A percentile compares a stretch with the other conserved stretches of the same genome.
Evolutionary conservation across 768 basidiomycete genomes (phyloP).

Genomic region (Serendipita indica): DNA sequence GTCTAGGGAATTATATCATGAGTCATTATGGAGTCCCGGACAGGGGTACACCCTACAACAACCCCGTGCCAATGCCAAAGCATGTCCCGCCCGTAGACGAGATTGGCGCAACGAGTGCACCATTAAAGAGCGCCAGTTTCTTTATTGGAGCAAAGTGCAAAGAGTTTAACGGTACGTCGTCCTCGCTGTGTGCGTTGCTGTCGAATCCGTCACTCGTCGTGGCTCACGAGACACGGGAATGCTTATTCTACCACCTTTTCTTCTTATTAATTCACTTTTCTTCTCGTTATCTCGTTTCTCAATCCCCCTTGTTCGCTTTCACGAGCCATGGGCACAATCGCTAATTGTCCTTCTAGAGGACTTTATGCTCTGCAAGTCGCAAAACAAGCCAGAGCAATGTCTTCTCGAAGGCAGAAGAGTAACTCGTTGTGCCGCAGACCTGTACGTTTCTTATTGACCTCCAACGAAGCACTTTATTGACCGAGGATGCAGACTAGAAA

Average conservation of each 20-base stretch:
- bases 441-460: slow-evolving; percentile 41
- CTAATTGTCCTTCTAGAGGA: slow-evolving; percentile 40
- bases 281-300: neutral
- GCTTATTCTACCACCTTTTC: neutral
- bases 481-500: slow-evolving; percentile 62
- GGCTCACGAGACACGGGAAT: neutral
- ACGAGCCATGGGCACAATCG: neutral
- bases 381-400: slow-evolving; percentile 81
- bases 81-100: slow-evolving; percentile 70
- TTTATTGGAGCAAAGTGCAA: slow-evolving; percentile 94
- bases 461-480: too few species aligned
- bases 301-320: too few species aligned
- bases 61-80: slow-evolving; percentile 50
- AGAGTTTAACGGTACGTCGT: slow-evolving; percentile 78
- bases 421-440: slow-evolving; percentile 83
- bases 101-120: slow-evolving; percentile 78
- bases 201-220: too few species aligned
- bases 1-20: neutral
- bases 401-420: slow-evolving; percentile 91
- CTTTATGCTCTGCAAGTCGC: slow-evolving; percentile 95
- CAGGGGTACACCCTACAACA: slow-evolving; percentile 31
- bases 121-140: slow-evolving; percentile 91
- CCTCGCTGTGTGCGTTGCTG: neutral
- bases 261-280: neutral
- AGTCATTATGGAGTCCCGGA: slow-evolving; percentile 6